Evolutionary conservation across 345 rosid species (phyloP).

Genomic region (Syzygium aromaticum): DNA sequence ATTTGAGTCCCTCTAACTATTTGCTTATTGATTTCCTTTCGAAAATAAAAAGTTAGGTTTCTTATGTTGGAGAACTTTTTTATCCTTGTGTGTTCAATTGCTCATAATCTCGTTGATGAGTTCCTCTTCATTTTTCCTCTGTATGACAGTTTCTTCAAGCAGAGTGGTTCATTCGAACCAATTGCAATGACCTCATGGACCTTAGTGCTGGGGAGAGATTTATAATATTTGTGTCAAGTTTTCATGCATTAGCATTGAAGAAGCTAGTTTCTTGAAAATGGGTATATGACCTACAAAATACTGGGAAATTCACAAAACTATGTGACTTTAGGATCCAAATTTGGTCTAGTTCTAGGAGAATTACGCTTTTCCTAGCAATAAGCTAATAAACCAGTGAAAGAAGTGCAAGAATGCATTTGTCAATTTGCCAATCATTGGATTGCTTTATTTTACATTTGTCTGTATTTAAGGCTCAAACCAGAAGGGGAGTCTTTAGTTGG

Average conservation of each 20-base stretch:
- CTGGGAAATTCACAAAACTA: background rate
- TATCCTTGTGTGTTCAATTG: background rate
- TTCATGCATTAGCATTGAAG: background rate
- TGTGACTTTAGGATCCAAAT: background rate
- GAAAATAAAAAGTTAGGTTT: background rate
- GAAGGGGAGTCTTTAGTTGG: background rate
- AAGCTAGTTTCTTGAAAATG: background rate
- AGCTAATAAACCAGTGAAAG: background rate
- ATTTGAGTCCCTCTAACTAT: background rate
- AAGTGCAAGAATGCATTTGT: background rate
- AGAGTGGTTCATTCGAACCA: background rate
- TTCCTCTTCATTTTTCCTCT: background rate
- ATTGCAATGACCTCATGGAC: background rate
- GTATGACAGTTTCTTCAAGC: background rate
- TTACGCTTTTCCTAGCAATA: background rate
- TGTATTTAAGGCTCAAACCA: background rate
- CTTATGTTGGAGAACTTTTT: background rate
- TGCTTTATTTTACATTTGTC: background rate
- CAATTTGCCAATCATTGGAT: background rate
- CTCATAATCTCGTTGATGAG: background rate
- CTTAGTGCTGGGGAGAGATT: background rate
- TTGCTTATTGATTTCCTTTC: background rate
- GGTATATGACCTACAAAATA: background rate
- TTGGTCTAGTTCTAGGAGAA: background rate
- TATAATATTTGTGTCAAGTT: background rate